These are phyloP conservation scores for Ceratocystis cubensis DNA, from an alignment of 2,329 filamentous ascomycete genomes.

Conservation along the genomic window DNA sequence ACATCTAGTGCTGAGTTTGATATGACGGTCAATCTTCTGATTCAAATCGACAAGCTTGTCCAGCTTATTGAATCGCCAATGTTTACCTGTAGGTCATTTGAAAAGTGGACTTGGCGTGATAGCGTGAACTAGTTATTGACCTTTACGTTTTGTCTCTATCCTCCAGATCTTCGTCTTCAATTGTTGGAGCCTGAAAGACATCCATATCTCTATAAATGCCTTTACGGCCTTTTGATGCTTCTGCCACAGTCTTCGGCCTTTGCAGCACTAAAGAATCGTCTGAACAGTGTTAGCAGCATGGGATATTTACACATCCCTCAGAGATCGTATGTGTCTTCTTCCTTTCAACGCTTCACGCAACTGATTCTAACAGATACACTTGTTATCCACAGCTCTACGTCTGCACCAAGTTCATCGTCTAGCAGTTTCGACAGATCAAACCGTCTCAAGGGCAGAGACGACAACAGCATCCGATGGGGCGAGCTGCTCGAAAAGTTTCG, in stretches of 20 bases:
- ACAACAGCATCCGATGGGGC: slow-evolving; percentile 75
- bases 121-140: background rate
- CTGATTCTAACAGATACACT: background rate
- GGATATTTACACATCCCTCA: slow-evolving; percentile 79
- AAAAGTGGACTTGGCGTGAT: background rate
- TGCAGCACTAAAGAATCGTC: slow-evolving; percentile 85
- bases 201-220: slow-evolving; percentile 90
- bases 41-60: slow-evolving; percentile 96
- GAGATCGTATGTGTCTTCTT: slow-evolving; percentile 50
- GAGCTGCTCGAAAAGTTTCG: slow-evolving; percentile 94
- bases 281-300: slow-evolving; percentile 95
- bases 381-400: slow-evolving; percentile 27
- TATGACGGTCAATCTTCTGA: slow-evolving; percentile 97
- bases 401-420: slow-evolving; percentile 44
- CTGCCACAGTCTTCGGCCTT: slow-evolving; percentile 97
- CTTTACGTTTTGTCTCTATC: background rate
- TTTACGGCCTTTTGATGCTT: slow-evolving; percentile 94
- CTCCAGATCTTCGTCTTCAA: slow-evolving; percentile 75
- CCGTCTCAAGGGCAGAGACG: slow-evolving; percentile 68
- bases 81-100: slow-evolving; percentile 64
- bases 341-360: background rate
- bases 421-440: slow-evolving; percentile 60
- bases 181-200: slow-evolving; percentile 90
- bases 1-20: slow-evolving; percentile 70
- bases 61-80: slow-evolving; percentile 94